Evolutionary conservation across 495 filamentous ascomycete genomes (phyloP), one percentile per base, ranked within the genome.

Genomic region (Penicillium atrosanguineum): DNA sequence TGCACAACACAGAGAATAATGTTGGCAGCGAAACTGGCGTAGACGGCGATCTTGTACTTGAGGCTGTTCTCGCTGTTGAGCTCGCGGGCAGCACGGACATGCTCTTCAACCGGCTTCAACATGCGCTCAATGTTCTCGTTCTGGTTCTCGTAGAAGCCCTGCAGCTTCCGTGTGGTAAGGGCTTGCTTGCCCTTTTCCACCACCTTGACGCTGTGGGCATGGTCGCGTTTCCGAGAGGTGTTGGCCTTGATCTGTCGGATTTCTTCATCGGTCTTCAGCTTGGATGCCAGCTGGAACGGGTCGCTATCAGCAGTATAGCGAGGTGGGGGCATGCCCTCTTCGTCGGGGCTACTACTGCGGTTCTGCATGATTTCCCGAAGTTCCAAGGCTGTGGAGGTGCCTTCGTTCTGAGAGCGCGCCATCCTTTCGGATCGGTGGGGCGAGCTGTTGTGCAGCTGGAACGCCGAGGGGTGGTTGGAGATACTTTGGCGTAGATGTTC

Each of bases 51-150:
- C 64, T 88, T 80, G 73, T 85, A 91, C 62, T 90, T 90, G 25
- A 95, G 73, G 46, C 90, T 84, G 62, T 95, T 93, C 26, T 90
- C 86, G 51, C 80, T 81, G 49, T 87, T 85, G 66, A 91, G 81
- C 54, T 94, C 85, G 53, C 85, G 86, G 31, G 91, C 91, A 16
- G 88, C 83, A 28, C 85, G 82, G 34, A 87, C 76, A 65, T 97
- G 95, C 64, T 97, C 91, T 63, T 95, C 89, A 3, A 97, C 91
- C 7, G 89, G 89, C 69, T 94, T 96, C 52, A 98, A 79, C 73
- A 97, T 80, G 15, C 88, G 82, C 73, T 95, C 82, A 61, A 98
- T 97, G 59, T 88, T 93, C 69, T 90, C 88, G 64, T 98, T 98
- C 70, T 98, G 94, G 18, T 75, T 79, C 61, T 91, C 80, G 74